Base-by-base conservation (phyloP, 768 basidiomycete genomes). In the Mycena albidolilacea region DNA sequence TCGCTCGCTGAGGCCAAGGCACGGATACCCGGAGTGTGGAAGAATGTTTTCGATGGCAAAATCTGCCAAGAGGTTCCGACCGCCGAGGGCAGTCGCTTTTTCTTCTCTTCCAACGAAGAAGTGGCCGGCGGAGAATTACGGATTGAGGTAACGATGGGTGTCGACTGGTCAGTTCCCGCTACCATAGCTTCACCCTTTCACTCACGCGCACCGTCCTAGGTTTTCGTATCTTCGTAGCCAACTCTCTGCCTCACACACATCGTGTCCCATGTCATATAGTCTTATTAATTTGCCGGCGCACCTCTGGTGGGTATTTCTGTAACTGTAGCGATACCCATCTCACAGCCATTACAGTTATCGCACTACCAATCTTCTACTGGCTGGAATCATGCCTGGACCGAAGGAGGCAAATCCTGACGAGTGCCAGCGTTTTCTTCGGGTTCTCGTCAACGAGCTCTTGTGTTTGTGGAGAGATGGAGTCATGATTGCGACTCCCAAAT, bases 151-250 rank as follows among this genome's bases (percentile, higher is more conserved):
- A 78, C 79, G 0, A 68, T 79, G 15, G 81, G 82, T 0, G 64
- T 81, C 14, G 82, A 84, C 44, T 84, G 82, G 81, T 84, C 66
- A 43, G 80, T 14, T 48, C 14, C 15, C 46, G 23, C 23, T 23
- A 23, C 23, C 23, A 23, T 23, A 23, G 23, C 23, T 23, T 23
- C 23, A 23, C 23, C 23, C 23, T 23, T 23, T 23, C 23, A 23
- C 23, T 23, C 23, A 23, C 23, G 23, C 23, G 23, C 23, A 23
- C 23, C 23, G 1, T 23, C 23, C 23, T 23, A 23, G 23, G 23
- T 23, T 23, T 23, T 23, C 23, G 23, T 23, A 23, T 23, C 23
- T 1, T 23, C 23, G 23, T 23, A 23, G 23, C 23, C 23, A 23
- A 23, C 23, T 23, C 23, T 23, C 23, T 23, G 23, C 23, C 2